Percentiles rank a stretch among this genome's conserved stretches.
Evolutionary conservation across 768 basidiomycete genomes (phyloP).

Genomic region (Leccinum variicolor): DNA sequence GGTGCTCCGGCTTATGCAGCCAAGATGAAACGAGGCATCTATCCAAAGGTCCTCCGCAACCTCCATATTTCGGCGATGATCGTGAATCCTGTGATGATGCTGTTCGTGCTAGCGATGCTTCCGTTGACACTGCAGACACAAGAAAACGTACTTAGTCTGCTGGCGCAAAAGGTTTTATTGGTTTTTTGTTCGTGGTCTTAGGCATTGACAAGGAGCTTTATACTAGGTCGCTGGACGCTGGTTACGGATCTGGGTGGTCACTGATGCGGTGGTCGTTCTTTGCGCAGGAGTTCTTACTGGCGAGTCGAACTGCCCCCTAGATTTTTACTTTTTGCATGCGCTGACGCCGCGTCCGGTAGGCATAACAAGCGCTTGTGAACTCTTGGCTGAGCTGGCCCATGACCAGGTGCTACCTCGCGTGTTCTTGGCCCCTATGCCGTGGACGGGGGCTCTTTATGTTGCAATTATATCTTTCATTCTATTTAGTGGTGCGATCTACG

Average conservation of each 20-base stretch:
- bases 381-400: slow-evolving; percentile 54
- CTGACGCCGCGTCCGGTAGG: slow-evolving; percentile 31
- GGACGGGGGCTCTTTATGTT: slow-evolving; percentile 50
- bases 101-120: slow-evolving; percentile 57
- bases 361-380: slow-evolving; percentile 55
- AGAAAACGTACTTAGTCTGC: slow-evolving; percentile 62
- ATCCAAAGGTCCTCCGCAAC: slow-evolving; percentile 61
- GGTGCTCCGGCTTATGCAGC: slow-evolving; percentile 66
- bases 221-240: slow-evolving; percentile 54
- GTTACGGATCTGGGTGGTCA: slow-evolving; percentile 59
- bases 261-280: slow-evolving; percentile 69
- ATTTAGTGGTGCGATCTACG: slow-evolving; percentile 55
- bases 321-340: background rate
- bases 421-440: slow-evolving; percentile 47
- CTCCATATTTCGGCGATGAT: slow-evolving; percentile 57
- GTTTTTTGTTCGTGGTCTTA: background rate
- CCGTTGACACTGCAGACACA: slow-evolving; percentile 47
- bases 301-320: slow-evolving; percentile 15
- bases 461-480: slow-evolving; percentile 48
- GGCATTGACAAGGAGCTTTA: background rate
- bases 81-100: slow-evolving; percentile 53
- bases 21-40: slow-evolving; percentile 52
- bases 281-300: slow-evolving; percentile 73
- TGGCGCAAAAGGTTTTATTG: slow-evolving; percentile 51
- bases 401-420: slow-evolving; percentile 57